Base-by-base conservation (phyloP, 225 moss, liverwort and hornwort species). In the Pleurozium schreberi region DNA sequence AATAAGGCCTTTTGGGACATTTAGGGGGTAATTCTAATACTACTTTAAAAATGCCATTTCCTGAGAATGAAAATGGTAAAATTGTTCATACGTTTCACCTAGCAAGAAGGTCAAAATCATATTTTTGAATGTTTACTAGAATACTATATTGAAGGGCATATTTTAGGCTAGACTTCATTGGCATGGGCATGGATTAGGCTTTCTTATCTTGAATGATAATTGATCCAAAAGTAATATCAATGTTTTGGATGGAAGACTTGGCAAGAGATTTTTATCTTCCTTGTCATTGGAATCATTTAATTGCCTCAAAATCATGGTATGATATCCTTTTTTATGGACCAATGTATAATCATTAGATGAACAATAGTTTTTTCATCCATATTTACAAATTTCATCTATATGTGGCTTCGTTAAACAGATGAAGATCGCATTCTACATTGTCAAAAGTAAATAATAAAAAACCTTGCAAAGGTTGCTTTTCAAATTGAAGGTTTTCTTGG, bases 191-290 rank as follows among this genome's bases (percentile, higher is more conserved):
- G 4, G 45, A 45, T 73, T 30, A 45, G 6, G 6, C 10, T 45
- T 30, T 4, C 0, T 71, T 9, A 17, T 71, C 6, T 71, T 71
- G 5, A 38, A 67, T 67, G 67, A 67, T 38, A 38, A n/a, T 12
- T 67, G 7, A 2, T 12, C 12, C 6, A 67, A 67, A 67, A n/a
- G 12, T 67, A 4, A 21, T 67, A 21, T 12, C 38, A 38, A 38
- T 11, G 9, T 21, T 67, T 38, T 38, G 5, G 4, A 0, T n/a
- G 18, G 12, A 71, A 71, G 27, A 43, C 43, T 43, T 71, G 43
- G 10, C 0, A 27, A 0, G 9, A 27, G 3, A 16, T 27, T 9
- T 42, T 27, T 9, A 67, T n/a, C 16, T 4, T 43, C 27, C 3
- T 70, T 43, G 16, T 43, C 43, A 70, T 27, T 43, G 27, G 22